Conservation (phyloP, 2,329 filamentous ascomycete genomes). For the Stemphylium lycopersici region DNA sequence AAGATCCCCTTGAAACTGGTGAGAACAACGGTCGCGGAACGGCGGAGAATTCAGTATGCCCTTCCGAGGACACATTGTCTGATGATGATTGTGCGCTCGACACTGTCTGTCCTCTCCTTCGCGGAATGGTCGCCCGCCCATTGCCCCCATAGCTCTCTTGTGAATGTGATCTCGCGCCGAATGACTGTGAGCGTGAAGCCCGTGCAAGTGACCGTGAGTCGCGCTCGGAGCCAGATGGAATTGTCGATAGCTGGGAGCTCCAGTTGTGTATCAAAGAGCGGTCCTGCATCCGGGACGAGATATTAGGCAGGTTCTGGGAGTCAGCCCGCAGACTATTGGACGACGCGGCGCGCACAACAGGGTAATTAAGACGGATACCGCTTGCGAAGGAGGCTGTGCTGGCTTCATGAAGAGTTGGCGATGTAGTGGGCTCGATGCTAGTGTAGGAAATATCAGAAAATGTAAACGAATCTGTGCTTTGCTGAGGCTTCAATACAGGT, state of each 20-base stretch:
- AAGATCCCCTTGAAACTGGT: constrained; percentile 28
- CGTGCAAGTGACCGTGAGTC: constrained; percentile 43
- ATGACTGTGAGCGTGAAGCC: constrained; percentile 41
- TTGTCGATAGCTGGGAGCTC: constrained; percentile 50
- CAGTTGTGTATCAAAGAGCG: constrained; percentile 46
- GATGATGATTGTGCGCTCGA: constrained; percentile 43
- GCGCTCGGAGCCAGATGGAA: constrained; percentile 46
- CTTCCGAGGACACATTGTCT: constrained; percentile 38
- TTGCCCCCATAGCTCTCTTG: constrained; percentile 37
- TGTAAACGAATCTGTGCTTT: constrained; percentile 44
- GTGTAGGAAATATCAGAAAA: constrained; percentile 45
- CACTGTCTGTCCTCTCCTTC: constrained; percentile 42
- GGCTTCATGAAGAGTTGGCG: constrained; percentile 45
- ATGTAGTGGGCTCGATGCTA: constrained; percentile 41
- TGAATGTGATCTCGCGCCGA: constrained; percentile 41
- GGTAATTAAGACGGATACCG: constrained; percentile 45
- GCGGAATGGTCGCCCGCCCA: constrained; percentile 28
- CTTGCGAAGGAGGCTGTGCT: constrained; percentile 42
- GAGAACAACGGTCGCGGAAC: constrained; percentile 47
- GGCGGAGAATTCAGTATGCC: constrained; percentile 40
- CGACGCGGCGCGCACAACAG: constrained; percentile 45
- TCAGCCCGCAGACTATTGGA: constrained; percentile 45
- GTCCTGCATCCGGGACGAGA: constrained; percentile 49
- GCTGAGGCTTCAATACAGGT: constrained; percentile 34
- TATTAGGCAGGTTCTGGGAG: constrained; percentile 41